Conservation (phyloP, 805 yeast genomes). For the Wickerhamia fluorescens region DNA sequence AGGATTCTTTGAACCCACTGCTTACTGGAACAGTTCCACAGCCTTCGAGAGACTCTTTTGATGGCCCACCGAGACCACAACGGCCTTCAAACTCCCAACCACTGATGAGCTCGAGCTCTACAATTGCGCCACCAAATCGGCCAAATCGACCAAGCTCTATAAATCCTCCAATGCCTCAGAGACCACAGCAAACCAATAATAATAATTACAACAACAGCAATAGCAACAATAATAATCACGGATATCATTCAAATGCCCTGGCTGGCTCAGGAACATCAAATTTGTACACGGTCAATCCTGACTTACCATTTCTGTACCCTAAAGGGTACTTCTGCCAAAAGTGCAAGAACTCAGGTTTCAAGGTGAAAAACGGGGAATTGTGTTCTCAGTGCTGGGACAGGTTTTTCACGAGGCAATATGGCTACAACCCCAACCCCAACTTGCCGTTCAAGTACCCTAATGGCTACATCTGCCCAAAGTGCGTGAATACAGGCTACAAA, state of each 20-base stretch:
- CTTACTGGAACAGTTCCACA: too few species aligned
- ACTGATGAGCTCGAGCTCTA: conserved; percentile 3
- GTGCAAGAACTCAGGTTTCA: conserved; percentile 31
- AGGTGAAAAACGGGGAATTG: conserved; percentile 15
- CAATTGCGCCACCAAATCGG: conserved; percentile 6
- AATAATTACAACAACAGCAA: too few species aligned
- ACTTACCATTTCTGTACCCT: conserved; percentile 24
- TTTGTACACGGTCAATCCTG: conserved; percentile 10
- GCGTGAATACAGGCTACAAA: conserved; percentile 66
- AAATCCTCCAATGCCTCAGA: too few species aligned
- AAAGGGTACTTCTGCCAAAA: conserved; percentile 23
- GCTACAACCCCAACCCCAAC: conserved; percentile 40
- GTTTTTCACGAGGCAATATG: conserved; percentile 19
- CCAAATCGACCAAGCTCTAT: conserved; percentile 4
- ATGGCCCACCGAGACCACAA: conserved; percentile 5
- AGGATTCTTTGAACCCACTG: conserved; percentile 35
- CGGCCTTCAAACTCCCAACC: conserved; percentile 4
- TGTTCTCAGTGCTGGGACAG: conserved; percentile 26
- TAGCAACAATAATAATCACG: too few species aligned
- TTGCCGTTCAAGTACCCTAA: conserved; percentile 65
- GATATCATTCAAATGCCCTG: too few species aligned
- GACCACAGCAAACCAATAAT: too few species aligned
- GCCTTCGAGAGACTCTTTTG: too few species aligned
- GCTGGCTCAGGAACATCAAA: background rate
- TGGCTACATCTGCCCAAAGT: conserved; percentile 55